phyloP scores from a whole-genome alignment of 2,329 filamentous ascomycete species.

The Xenoacremonium recifei region DNA sequence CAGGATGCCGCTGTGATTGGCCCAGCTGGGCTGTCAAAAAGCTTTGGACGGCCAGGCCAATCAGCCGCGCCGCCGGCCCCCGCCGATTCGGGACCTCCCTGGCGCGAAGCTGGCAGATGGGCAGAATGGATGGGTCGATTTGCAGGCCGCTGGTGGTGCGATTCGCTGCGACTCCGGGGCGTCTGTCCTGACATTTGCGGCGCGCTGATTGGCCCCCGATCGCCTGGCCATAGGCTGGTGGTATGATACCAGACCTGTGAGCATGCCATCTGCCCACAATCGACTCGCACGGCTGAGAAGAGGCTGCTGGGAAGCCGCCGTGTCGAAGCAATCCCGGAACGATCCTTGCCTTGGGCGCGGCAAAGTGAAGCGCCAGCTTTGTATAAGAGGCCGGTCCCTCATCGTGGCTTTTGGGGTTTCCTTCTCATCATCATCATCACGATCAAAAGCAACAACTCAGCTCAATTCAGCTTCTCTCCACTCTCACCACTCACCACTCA shows the following conservation, averaged over 20 bases:
- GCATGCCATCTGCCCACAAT: slow-evolving; percentile 28
- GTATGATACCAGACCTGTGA: slow-evolving; percentile 24
- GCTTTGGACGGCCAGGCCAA: slow-evolving; percentile 14
- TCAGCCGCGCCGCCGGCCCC: slow-evolving; percentile 21
- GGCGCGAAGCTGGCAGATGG: no score
- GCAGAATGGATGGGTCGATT: slow-evolving; percentile 25
- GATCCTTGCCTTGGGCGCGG: slow-evolving; percentile 6
- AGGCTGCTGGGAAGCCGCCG: slow-evolving; percentile 24
- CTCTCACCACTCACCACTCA: slow-evolving; percentile 15
- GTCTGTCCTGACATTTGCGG: slow-evolving; percentile 20
- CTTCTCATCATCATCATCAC: slow-evolving; percentile 19
- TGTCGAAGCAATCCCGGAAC: slow-evolving; percentile 15
- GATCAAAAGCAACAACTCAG: slow-evolving; percentile 12
- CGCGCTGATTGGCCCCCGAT: slow-evolving; percentile 14
- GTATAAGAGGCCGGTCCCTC: slow-evolving; percentile 24
- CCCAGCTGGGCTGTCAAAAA: neutral
- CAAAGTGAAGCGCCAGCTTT: slow-evolving; percentile 9
- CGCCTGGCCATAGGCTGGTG: slow-evolving; percentile 10
- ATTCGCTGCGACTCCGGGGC: slow-evolving; percentile 17
- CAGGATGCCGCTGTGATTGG: slow-evolving; percentile 15
- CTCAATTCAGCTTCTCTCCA: slow-evolving; percentile 10
- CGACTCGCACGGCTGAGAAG: slow-evolving; percentile 17
- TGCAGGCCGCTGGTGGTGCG: slow-evolving; percentile 19
- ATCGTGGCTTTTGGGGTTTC: slow-evolving; percentile 13
- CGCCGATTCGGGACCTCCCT: slow-evolving; percentile 19